Evolutionary conservation across 495 filamentous ascomycete species (phyloP), one percentile per base, ranked within the genome.

Genomic region (Neurospora intermedia): DNA sequence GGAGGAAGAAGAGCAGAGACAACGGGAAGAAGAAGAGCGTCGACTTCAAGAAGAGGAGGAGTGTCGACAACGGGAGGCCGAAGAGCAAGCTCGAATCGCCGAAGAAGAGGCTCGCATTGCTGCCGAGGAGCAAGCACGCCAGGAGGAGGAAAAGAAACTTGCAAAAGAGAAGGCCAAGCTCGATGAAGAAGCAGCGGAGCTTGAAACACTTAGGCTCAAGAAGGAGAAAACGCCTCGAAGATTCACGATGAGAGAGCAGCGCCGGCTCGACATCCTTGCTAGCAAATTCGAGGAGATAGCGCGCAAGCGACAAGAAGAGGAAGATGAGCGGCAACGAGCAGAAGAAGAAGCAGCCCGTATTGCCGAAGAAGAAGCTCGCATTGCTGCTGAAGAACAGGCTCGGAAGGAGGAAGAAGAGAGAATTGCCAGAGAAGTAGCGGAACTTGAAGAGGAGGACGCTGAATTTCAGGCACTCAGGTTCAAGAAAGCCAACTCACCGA

Each of bases 1-100:
- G 13, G 80, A 84, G 72, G 78, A 75, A 11, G 81, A 85, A 62
- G 81, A 85, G 75, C 41, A 77, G 70, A 75, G 69, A 4, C 75
- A 43, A 10, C 72, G 69, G 1, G 78, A 79, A 66, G 75, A 74
- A 35, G 73, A 74, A 66, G 69, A 73, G 42, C 27, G 54, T 9
- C 54, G 54, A 8, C 54, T 35, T 35, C 13, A 66, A 66, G 31
- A 43, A 20, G 66, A 73, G 72, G 31, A 69, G 27, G 46, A 74
- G 38, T 70, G 72, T 3, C 54, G 41, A 2, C 70, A 73, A 40
- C 70, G 27, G 16, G 73, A 74, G 20, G 70, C 45, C 5, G 70
- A 48, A 38, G 42, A 39, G n/a, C 38, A 42, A 42, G 42, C 38
- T 45, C 70, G 41, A 2, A 23, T 35, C 27, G 73, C 48, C 11